Conservation (phyloP, 2,329 filamentous ascomycete genomes). For the Ophiostoma pallidulum region DNA sequence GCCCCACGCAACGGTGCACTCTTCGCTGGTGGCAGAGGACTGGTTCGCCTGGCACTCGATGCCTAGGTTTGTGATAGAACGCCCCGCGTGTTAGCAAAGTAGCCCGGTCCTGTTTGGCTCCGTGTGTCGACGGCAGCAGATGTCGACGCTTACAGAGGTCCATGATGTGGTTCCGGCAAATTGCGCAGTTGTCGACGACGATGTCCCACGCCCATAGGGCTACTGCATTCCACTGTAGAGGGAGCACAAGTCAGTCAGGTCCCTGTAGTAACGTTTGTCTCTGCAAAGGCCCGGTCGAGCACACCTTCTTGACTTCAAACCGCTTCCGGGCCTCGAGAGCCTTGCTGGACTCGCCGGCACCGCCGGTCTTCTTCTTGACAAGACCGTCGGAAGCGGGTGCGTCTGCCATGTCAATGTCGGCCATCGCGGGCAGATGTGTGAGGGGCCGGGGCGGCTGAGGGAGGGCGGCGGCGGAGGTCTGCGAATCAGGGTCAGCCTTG, state of each 20-base stretch:
- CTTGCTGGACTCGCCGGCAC: slow-evolving; percentile 36
- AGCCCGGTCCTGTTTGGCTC: too few species aligned
- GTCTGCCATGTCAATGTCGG: slow-evolving; percentile 95
- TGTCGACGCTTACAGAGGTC: slow-evolving; percentile 63
- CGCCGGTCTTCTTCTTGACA: slow-evolving; percentile 43
- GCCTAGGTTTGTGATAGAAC: slow-evolving; percentile 40
- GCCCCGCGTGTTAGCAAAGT: neutral
- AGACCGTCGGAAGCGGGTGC: slow-evolving; percentile 48
- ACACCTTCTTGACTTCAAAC: slow-evolving; percentile 97
- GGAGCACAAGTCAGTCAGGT: neutral
- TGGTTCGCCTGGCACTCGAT: slow-evolving; percentile 99
- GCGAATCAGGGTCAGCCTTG: too few species aligned
- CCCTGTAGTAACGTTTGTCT: neutral
- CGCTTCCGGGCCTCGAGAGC: slow-evolving; percentile 70
- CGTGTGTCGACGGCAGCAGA: neutral
- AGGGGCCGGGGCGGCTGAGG: too few species aligned
- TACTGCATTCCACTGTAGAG: slow-evolving; percentile 84
- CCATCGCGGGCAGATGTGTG: too few species aligned
- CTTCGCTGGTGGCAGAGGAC: slow-evolving; percentile 90
- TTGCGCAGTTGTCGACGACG: slow-evolving; percentile 97
- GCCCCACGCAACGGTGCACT: slow-evolving; percentile 98
- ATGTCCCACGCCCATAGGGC: slow-evolving; percentile 99
- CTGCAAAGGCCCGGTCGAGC: neutral
- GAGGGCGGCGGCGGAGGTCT: too few species aligned
- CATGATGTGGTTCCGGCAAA: slow-evolving; percentile 99